A percentile compares a stretch with the other conserved stretches of the same genome.
Conservation (phyloP, 208 protist genomes). For the Leishmania major region DNA sequence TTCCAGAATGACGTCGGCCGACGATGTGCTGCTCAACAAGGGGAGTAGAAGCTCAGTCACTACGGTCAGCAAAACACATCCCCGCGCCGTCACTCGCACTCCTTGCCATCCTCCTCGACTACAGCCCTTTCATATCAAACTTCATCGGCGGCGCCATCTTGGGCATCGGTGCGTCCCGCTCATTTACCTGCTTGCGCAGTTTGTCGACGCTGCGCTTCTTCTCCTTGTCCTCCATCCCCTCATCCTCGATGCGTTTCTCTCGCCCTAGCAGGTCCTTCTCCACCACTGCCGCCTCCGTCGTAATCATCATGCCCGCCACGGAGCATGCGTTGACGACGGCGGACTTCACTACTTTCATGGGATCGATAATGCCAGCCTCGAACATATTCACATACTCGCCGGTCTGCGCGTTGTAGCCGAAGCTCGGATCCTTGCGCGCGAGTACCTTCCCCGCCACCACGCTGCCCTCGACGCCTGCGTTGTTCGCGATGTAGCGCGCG, state of each 20-base stretch:
- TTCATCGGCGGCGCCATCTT: constrained; percentile 87
- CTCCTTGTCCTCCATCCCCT: constrained; percentile 82
- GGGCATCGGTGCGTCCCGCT: constrained; percentile 79
- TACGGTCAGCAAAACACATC: background rate
- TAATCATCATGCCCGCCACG: constrained; percentile 99
- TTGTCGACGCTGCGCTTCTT: constrained; percentile 75
- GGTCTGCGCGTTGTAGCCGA: constrained; percentile 97
- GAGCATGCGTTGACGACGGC: constrained; percentile 97
- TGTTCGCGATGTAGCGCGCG: constrained; percentile 94
- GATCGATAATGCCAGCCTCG: constrained; percentile 99
- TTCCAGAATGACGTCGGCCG: background rate
- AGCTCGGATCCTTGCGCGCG: constrained; percentile 69
- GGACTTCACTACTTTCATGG: constrained; percentile 99
- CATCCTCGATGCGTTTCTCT: constrained; percentile 68
- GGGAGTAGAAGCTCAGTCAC: background rate
- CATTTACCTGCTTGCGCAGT: constrained; percentile 75
- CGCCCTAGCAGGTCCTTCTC: constrained; percentile 77
- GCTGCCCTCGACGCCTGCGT: constrained; percentile 97
- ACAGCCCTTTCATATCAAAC: constrained; percentile 89
- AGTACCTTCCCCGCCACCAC: constrained; percentile 98
- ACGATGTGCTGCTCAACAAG: background rate
- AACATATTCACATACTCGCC: constrained; percentile 98
- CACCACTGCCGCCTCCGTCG: constrained; percentile 97
- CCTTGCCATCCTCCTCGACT: background rate
- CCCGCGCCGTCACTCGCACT: background rate